Evolutionary conservation across 176 grass and related monocot genomes (phyloP).

Genomic region (Oryza meyeriana): DNA sequence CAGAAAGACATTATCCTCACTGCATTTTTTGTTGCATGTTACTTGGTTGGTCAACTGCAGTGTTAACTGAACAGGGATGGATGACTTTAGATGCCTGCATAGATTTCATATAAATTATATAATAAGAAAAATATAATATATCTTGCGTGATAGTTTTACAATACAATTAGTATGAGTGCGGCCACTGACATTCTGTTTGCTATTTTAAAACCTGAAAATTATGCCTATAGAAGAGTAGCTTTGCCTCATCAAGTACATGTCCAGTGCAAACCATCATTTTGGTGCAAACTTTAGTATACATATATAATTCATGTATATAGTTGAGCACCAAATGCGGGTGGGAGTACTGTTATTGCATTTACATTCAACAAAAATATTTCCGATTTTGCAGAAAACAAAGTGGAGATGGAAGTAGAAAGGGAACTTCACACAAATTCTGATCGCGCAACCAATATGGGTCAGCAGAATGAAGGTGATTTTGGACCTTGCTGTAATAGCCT

Average conservation of each 20-base stretch:
- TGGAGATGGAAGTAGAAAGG: constrained; percentile 35
- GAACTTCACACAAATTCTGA: constrained; percentile 30
- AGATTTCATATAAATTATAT: background rate
- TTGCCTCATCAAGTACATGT: constrained; percentile 1
- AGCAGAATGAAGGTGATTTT: constrained; percentile 23
- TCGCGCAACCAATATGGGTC: constrained; percentile 19
- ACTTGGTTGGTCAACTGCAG: background rate
- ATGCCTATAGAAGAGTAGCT: background rate
- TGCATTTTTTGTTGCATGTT: background rate
- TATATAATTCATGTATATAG: background rate
- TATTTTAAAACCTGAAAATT: background rate
- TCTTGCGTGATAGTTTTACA: background rate
- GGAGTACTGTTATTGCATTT: background rate
- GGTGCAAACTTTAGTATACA: background rate
- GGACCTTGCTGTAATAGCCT: constrained; percentile 31
- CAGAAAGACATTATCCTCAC: background rate
- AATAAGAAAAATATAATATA: background rate
- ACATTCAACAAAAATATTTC: constrained; percentile 18
- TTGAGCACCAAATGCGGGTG: constrained; percentile 15
- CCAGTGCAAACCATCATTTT: constrained; percentile 1
- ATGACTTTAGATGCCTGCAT: background rate
- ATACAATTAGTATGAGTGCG: background rate
- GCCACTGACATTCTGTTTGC: background rate
- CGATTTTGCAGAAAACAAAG: constrained; percentile 34
- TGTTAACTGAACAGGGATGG: constrained; percentile 7